Base-by-base conservation (phyloP, 2,329 filamentous ascomycete genomes). In the Microdochium trichocladiopsis region DNA sequence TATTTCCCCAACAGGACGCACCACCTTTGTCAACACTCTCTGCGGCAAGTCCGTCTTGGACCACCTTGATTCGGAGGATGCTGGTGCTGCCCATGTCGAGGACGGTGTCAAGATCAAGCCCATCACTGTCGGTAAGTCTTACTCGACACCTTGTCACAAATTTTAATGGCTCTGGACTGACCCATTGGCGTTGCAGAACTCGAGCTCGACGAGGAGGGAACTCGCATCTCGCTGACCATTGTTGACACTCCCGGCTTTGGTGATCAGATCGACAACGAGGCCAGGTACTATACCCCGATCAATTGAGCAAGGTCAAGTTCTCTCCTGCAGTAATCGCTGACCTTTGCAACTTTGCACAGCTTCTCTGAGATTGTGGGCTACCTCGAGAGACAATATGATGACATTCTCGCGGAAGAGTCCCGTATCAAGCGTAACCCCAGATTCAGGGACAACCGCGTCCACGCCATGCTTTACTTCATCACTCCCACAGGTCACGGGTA, bases 351-450 rank as follows among this genome's bases (percentile, higher is more conserved):
- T 57, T 47, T 54, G 18, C 6, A 50, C 61, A 95, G 91, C 77
- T 99, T 99, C 72, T 87, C 88, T 64, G 94, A 97, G 75, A 99
- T 99, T 66, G 92, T 96, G 62, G 93, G 92, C 62, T 96, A 95
- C 76, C 89, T 99, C 66, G 94, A 99, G 82, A 86, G 93, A 77
- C 93, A 99, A 84, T 97, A 97, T 74, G 94, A 99, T 74, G 92
- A 97, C 71, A 97, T 99, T 80, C 83, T 99, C 64, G 93, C 94
- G 57, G 93, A 97, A 78, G 94, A 99, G 79, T 97, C 94, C 66
- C 90, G 94, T 79, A 99, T 99, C 82, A 99, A 99, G 89, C 94
- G 94, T 91, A 99, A 99, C 79, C 94, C 94, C 63, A 87, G 94
- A 67, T 99, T 99, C 87, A 87, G 94, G 69, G 94, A 99, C 77